Conservation (phyloP, 2,329 filamentous ascomycete species). For the Penicillium griseofulvum region DNA sequence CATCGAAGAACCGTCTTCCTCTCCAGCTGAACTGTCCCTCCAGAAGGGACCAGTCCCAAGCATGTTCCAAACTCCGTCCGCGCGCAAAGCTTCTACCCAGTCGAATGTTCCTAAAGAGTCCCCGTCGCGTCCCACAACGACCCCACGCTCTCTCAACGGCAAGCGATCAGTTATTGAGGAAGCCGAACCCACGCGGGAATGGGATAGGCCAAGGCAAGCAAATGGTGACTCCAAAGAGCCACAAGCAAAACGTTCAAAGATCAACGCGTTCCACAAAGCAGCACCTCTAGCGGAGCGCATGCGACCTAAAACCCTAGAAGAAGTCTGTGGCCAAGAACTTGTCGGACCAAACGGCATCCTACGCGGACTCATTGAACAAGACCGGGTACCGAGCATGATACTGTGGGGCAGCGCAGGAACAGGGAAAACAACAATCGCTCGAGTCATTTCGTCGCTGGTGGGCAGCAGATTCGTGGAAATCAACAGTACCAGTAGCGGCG, state of each 20-base stretch:
- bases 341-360: constrained; percentile 83
- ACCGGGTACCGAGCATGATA: constrained; percentile 90
- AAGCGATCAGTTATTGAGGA: constrained; percentile 35
- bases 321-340: constrained; percentile 87
- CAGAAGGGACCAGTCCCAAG: constrained; percentile 47
- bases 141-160: constrained; percentile 27
- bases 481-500: constrained; percentile 85
- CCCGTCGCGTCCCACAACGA: constrained; percentile 24
- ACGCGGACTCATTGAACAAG: constrained; percentile 78
- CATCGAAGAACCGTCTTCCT: constrained; percentile 51
- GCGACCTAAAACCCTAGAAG: constrained; percentile 78
- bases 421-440: constrained; percentile 69
- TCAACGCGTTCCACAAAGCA: constrained; percentile 60
- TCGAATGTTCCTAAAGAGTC: constrained; percentile 23
- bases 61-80: constrained; percentile 56
- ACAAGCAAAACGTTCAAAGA: constrained; percentile 64
- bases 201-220: constrained; percentile 23
- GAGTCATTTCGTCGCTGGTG: constrained; percentile 79
- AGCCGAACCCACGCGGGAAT: constrained; percentile 21
- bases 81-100: constrained; percentile 40
- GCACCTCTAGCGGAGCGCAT: constrained; percentile 92
- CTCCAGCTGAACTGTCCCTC: constrained; percentile 44
- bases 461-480: constrained; percentile 90
- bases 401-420: constrained; percentile 63
- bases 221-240: constrained; percentile 37